Base-by-base conservation (phyloP, 2,329 filamentous ascomycete genomes). In the Cladophialophora carrionii region DNA sequence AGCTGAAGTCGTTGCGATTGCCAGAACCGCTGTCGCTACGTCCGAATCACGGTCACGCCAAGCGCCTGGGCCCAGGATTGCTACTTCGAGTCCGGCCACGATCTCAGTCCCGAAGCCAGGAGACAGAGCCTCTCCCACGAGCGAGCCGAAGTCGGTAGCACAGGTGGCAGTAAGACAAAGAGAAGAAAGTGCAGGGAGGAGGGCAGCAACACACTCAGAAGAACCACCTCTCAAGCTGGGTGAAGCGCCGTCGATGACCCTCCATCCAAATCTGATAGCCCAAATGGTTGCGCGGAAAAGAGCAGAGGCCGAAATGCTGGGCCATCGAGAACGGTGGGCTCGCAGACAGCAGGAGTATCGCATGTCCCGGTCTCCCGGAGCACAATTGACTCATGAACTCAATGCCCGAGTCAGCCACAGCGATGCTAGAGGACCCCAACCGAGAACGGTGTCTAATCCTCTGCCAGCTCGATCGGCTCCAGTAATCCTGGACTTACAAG, bases 211-310 rank as follows among this genome's bases (percentile, higher is more conserved):
- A 14, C 48, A 24, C 14, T 7, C 22, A 12, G 10, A 60, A 32
- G 67, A 69, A 43, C 67, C 67, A 51, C 51, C 41, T n/a, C 60
- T 69, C 14, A 64, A 57, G 32, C 61, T 58, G 24, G 67, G 67
- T 10, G 67, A 69, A 61, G 46, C 62, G 8, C 67, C 62, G 7
- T 41, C 34, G 10, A 34, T 67, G 31, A 59, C 32, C 4, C 63
- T 56, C 3, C 68, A 70, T 32, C 64, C 65, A 2, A 68, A 66
- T 41, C 57, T 66, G 31, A 70, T 70, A 53, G 68, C 68, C 1
- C 54, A 59, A n/a, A 49, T 70, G 56, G 58, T 70, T 14, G 68
- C 65, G 2, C 54, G 53, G 22, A 70, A 68, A 51, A 64, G 68
- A 37, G 68, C 63, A 7, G 68, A 68, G 46, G 67, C 67, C 53